Base-by-base conservation (phyloP, 306 rosid species). In the Prunus davidiana region DNA sequence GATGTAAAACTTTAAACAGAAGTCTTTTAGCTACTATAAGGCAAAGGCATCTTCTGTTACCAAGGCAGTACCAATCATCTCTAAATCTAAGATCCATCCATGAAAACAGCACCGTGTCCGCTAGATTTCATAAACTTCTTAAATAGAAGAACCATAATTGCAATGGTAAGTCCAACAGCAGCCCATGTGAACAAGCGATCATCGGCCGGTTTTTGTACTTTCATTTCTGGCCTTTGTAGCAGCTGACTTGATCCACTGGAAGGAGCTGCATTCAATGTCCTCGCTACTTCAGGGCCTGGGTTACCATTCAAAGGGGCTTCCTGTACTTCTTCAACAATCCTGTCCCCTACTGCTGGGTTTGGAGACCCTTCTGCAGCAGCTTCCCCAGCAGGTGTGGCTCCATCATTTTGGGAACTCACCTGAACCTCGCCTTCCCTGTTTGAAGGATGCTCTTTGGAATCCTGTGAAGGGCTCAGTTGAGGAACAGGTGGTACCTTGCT, bases 101-200 rank as follows among this genome's bases (percentile, higher is more conserved):
- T 88, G 92, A 90, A 92, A 76, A 96, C 79, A 12, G 98, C 87
- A 45, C 92, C 91, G 12, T 87, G 84, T 67, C 89, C 92, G 10
- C 89, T 82, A 68, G 93, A 83, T 78, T 88, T 92, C 81, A 96
- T 74, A 69, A 96, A 91, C 84, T 96, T 92, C 85, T 92, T 96
- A 85, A 92, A 79, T 79, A 96, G 67, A 66, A 96, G 97, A 77
- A 89, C 89, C 74, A 89, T 54, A 75, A 96, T 96, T 34, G 99
- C 99, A 32, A 92, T 79, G 47, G 99, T 80, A 25, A 96, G 99
- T 18, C 97, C 99, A 57, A 96, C 87, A 18, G 98, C 98, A 56
- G 99, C 99, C 87, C 86, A 73, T 20, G 98, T 96, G 83, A 91
- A 92, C 84, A 96, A 46, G 63, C 99, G 87, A 78, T 92, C 99